Base-by-base conservation (phyloP, 208 protist genomes). In the Trichomonas tenax region DNA sequence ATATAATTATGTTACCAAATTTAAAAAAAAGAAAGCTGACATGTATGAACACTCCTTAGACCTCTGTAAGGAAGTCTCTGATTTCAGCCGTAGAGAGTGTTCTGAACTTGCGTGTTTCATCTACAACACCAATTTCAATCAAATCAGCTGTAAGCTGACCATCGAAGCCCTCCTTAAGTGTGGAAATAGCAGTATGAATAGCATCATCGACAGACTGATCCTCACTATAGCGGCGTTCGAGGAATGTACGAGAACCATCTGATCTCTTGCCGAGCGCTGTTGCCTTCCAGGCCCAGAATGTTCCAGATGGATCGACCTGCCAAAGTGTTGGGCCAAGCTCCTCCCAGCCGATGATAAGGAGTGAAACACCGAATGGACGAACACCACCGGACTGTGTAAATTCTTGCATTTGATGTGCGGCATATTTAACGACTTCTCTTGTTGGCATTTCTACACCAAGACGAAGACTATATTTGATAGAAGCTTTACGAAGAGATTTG, bases 201-300 rank as follows among this genome's bases (percentile, higher is more conserved):
- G 99, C 99, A 98, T 99, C 99, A 96, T 99, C 99, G 11, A 99
- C 97, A 96, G 99, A 99, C 96, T 99, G 99, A 95, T 99, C 99
- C 40, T 98, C 96, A 98, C 82, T 97, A 99, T 99, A 97, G 99
- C 99, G 46, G 45, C 97, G 97, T 95, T 97, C 96, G 15, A 97
- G 44, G 96, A 97, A 97, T 31, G 97, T 99, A 96, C 99, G 99
- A 23, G 99, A 98, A 90, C 99, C 99, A 14, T 98, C 96, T 96
- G 98, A 98, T 96, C 99, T 98, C 95, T 99, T 99, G 41, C 99
- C 99, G 97, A 99, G 99, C 0, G 99, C 99, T 17, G 99, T 98
- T 9, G 99, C 99, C 98, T 99, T 99, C 99, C 99, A 99, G 9
- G 98, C 98, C 97, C 98, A 99, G 97, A 99, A 99, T 14, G 99